Base-by-base conservation (phyloP, 805 yeast species). In the Nakazawaea wyomingensis region DNA sequence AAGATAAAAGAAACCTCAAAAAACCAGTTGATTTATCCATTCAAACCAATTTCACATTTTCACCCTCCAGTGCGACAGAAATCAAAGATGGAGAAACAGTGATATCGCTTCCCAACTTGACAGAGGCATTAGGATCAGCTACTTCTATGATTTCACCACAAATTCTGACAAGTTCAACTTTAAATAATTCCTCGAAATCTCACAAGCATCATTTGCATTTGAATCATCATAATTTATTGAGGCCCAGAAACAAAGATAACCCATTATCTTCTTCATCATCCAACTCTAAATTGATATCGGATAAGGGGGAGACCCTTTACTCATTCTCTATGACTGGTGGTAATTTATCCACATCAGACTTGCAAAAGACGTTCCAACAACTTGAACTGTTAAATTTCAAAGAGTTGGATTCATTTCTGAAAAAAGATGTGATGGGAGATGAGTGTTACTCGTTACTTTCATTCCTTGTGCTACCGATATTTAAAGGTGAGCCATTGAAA, bases 401-500 rank as follows among this genome's bases (percentile, higher is more conserved):
- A 21, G 56, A 57, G 34, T 42, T 61, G 1, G 41, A 53, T n/a
- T 42, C 54, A 1, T 53, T 55, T 20, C 64, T 58, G 6, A 69
- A 69, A 37, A 62, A 59, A 20, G 73, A 66, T 21, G 59, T 57
- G 7, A 55, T 65, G 27, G 69, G 75, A 4, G 76, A 72, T 45
- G 72, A 71, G 19, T 63, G 80, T 2, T 78, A 81, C 79, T 54
- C 67, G 2, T 55, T 73, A 6, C 57, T 80, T 1, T 59, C 69
- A 8, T 54, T 66, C 3, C 53, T 69, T 5, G 62, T 72, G 0
- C 54, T 65, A 19, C 74, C 81, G 1, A 48, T 80, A 7, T 80
- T 78, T 51, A 54, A 56, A 39, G 71, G 76, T n/a, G 76, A 70
- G 24, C 60, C 63, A 4, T 50, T 77, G 30, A 62, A 71, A 16